Evolutionary conservation across 2,329 filamentous ascomycete species (phyloP).

Genomic region (Plectosphaerella cucumerina): DNA sequence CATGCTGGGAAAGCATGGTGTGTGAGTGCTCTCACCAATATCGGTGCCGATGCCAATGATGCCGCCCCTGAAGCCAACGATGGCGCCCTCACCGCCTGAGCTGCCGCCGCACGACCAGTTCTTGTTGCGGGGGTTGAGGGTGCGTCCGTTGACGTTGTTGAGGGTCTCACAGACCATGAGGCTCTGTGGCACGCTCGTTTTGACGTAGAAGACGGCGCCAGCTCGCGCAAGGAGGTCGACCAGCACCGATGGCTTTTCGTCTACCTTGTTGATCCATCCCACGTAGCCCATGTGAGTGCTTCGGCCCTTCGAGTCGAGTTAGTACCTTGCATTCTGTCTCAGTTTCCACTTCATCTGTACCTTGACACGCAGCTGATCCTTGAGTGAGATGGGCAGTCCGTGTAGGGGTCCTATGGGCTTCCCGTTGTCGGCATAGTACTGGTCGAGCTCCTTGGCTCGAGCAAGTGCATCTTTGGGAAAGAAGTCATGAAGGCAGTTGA

Average conservation of each 20-base stretch:
- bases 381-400: constrained; percentile 53
- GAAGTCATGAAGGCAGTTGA: constrained; percentile 44
- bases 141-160: constrained; percentile 29
- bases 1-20: constrained; percentile 2
- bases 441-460: constrained; percentile 43
- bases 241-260: constrained; percentile 20
- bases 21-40: constrained; percentile 14
- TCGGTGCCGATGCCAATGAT: constrained; percentile 30
- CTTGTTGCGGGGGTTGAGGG: constrained; percentile 28
- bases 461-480: constrained; percentile 44
- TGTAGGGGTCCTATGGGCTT: constrained; percentile 54
- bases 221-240: constrained; percentile 24
- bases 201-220: constrained; percentile 15
- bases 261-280: constrained; percentile 24
- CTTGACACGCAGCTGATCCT: constrained; percentile 36
- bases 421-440: constrained; percentile 33
- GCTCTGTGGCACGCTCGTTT: constrained; percentile 17
- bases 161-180: constrained; percentile 21
- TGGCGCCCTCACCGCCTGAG: constrained; percentile 31
- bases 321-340: neutral
- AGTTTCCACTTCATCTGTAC: neutral
- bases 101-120: constrained; percentile 27
- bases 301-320: constrained; percentile 23
- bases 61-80: constrained; percentile 27
- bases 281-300: constrained; percentile 39